Conservation (phyloP, 805 yeast genomes). For the Lipomyces spencermartinsiae region DNA sequence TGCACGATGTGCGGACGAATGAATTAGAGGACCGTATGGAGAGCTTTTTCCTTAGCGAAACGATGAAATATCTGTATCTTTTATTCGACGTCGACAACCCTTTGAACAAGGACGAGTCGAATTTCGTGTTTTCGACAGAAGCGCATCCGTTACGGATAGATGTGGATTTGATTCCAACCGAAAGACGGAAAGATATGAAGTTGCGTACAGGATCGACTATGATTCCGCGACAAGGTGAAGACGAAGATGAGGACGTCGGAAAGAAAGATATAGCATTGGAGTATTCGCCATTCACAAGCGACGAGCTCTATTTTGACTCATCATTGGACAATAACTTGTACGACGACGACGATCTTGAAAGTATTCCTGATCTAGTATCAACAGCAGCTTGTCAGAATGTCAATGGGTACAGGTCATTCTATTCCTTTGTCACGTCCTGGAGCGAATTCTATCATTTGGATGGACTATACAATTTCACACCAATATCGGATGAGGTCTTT, state of each 20-base stretch:
- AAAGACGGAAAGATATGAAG: slow-evolving; percentile 33
- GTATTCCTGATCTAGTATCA: not conserved
- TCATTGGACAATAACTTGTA: not conserved
- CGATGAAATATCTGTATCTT: slow-evolving; percentile 79
- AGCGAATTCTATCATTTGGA: slow-evolving; percentile 43
- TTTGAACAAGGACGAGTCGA: slow-evolving; percentile 52
- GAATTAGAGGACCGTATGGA: slow-evolving; percentile 83
- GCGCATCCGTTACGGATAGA: slow-evolving; percentile 89
- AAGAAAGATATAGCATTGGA: slow-evolving; percentile 5
- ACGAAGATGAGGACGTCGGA: not conserved
- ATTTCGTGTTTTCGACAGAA: slow-evolving; percentile 76
- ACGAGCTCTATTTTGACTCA: not conserved
- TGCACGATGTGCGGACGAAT: slow-evolving; percentile 69
- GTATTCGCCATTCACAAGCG: not conserved
- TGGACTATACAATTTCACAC: slow-evolving; percentile 33
- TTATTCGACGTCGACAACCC: slow-evolving; percentile 73
- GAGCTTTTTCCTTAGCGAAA: slow-evolving; percentile 85
- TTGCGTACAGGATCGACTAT: slow-evolving; percentile 7
- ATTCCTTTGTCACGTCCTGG: slow-evolving; percentile 47
- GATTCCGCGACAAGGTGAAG: slow-evolving; percentile 7
- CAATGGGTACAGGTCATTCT: slow-evolving; percentile 40
- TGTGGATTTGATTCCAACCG: slow-evolving; percentile 43
- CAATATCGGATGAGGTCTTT: slow-evolving; percentile 24
- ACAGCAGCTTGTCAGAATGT: slow-evolving; percentile 21
- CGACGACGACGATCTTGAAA: not conserved